Percentiles rank a stretch among this genome's conserved stretches.
Conservation (phyloP, 2,329 filamentous ascomycete genomes). For the Paraphaeosphaeria minitans region DNA sequence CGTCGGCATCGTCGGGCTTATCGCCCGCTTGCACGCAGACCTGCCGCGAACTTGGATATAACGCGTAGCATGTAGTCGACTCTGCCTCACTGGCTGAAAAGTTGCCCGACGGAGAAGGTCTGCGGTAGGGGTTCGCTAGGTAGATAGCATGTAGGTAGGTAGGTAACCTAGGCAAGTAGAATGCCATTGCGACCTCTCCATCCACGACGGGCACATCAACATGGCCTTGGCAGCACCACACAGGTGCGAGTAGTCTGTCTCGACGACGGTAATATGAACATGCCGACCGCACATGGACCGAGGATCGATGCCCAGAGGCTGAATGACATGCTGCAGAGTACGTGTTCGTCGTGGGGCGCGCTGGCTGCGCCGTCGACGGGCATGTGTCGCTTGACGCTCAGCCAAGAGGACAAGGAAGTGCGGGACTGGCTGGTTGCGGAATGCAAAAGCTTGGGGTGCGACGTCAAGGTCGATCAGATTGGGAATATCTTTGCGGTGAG, state of each 20-base stretch:
- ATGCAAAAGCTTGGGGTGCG: constrained; percentile 33
- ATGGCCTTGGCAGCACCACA: not conserved
- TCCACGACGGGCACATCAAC: not conserved
- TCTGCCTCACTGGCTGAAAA: constrained; percentile 16
- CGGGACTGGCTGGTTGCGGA: constrained; percentile 40
- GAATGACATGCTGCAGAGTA: constrained; percentile 31
- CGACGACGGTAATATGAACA: constrained; percentile 15
- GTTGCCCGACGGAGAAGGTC: constrained; percentile 15
- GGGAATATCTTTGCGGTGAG: constrained; percentile 43
- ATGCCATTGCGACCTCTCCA: not conserved
- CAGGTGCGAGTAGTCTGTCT: not conserved
- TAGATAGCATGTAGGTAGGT: too few species aligned
- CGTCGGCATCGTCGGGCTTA: constrained; percentile 22
- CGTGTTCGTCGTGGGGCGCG: constrained; percentile 36
- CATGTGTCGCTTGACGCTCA: constrained; percentile 73
- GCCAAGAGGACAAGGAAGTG: constrained; percentile 32
- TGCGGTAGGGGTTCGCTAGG: constrained; percentile 8
- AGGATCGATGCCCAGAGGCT: constrained; percentile 33
- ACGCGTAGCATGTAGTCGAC: constrained; percentile 22
- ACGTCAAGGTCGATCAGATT: constrained; percentile 43
- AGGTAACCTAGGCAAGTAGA: too few species aligned
- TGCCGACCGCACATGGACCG: constrained; percentile 6
- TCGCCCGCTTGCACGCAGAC: constrained; percentile 12
- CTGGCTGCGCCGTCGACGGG: constrained; percentile 56
- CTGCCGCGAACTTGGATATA: too few species aligned